Percentiles rank a stretch among this genome's conserved stretches.
Evolutionary conservation across 257 asterid species (phyloP).

Genomic region (Nicotiana tomentosiformis): DNA sequence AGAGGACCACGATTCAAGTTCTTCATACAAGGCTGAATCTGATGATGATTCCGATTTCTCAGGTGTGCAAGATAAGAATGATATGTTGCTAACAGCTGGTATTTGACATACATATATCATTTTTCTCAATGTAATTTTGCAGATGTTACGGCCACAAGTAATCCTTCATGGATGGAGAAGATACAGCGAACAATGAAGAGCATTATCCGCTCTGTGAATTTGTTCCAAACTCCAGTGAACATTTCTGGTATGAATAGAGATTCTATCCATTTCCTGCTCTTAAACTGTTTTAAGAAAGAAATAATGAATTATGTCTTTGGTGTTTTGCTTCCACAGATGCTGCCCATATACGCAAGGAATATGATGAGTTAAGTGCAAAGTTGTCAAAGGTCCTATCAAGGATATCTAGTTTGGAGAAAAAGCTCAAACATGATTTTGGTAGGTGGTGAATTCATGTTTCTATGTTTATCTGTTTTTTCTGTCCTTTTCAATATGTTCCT

Average conservation of each 20-base stretch:
- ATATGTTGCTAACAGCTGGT: not conserved
- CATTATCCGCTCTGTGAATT: constrained; percentile 63
- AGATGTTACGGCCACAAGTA: constrained; percentile 47
- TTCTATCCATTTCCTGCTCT: constrained; percentile 15
- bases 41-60: constrained; percentile 73
- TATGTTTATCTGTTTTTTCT: not conserved
- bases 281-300: constrained; percentile 1
- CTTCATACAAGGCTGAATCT: constrained; percentile 50
- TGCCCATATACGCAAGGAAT: constrained; percentile 76
- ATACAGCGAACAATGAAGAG: constrained; percentile 60
- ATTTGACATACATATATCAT: constrained; percentile 5
- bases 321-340: constrained; percentile 56
- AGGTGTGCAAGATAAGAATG: constrained; percentile 34
- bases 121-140: constrained; percentile 26
- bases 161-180: constrained; percentile 87
- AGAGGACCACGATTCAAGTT: constrained; percentile 59
- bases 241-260: constrained; percentile 61
- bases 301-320: constrained; percentile 12
- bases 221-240: constrained; percentile 79
- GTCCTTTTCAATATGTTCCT: not conserved
- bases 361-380: constrained; percentile 73
- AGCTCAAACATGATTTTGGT: constrained; percentile 93
- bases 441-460: constrained; percentile 9
- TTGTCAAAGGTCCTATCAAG: constrained; percentile 79
- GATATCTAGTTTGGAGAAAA: constrained; percentile 78